phyloP scores from a whole-genome alignment of 768 basidiomycete species.

The Hemileccinum rubropunctum region DNA sequence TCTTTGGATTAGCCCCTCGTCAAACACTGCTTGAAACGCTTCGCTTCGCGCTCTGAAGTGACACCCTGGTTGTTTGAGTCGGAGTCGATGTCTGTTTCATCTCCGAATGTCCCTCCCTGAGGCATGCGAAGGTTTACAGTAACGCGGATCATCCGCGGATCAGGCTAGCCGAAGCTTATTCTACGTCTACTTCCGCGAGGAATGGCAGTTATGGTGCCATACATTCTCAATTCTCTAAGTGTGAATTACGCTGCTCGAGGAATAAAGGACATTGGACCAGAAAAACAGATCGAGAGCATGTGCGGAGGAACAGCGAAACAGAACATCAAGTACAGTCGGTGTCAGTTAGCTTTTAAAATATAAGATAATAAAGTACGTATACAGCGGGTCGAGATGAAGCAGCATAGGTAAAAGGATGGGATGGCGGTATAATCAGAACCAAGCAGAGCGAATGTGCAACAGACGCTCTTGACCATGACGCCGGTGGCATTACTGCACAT shows the following conservation, averaged over 20 bases:
- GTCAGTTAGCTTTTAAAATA: conserved; percentile 30
- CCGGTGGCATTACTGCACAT: conserved; percentile 3
- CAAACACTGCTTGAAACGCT: no score
- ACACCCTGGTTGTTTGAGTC: conserved; percentile 3
- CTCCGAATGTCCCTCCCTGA: conserved; percentile 21
- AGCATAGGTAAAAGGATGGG: conserved; percentile 3
- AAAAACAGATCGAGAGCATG: conserved; percentile 5
- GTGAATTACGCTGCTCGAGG: conserved; percentile 11
- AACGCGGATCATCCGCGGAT: conserved; percentile 27
- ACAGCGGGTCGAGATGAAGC: conserved; percentile 23
- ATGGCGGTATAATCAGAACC: conserved; percentile 9
- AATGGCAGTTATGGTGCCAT: neutral
- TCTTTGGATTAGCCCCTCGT: no score
- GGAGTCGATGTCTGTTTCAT: conserved; percentile 27
- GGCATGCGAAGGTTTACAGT: conserved; percentile 19
- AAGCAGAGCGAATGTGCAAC: neutral
- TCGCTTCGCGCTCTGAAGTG: conserved; percentile 1
- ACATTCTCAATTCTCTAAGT: conserved; percentile 2
- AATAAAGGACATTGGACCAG: conserved; percentile 4
- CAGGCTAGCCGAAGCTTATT: conserved; percentile 11
- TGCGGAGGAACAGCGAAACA: conserved; percentile 5
- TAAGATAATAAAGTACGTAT: conserved; percentile 33
- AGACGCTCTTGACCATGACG: neutral
- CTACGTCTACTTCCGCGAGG: conserved; percentile 10
- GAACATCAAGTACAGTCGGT: conserved; percentile 16